Evolutionary conservation across 257 asterid genomes (phyloP), one percentile per base, ranked within the genome.

Genomic region (Marsdenia floribunda): DNA sequence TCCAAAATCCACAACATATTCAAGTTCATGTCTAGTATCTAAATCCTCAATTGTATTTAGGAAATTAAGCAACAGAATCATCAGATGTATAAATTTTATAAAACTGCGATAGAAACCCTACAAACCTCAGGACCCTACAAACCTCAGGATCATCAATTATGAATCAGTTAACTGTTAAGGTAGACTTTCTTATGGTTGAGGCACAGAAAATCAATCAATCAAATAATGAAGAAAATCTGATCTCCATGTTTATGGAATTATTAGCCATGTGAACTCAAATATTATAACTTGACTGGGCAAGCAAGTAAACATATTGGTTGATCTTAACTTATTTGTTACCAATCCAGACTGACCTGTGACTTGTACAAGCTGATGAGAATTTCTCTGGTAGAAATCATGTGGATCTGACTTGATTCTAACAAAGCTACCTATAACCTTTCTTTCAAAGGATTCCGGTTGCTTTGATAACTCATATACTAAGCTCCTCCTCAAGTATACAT

Each of bases 361-460:
- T 86, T 84, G 95, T 84, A 87, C 80, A 67, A 92, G 97, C 78
- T 86, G 89, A 83, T 81, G 78, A 73, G 83, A 73, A 76, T 69
- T 71, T 81, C 72, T 86, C 49, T 83, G 81, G 68, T 12, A 68
- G 74, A 24, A 71, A 79, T 82, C 93, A 76, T 81, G 18, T 63
- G 87, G 87, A 77, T 88, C 84, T 5, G 88, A 73, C 80, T 84
- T 92, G 70, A 83, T 83, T 52, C 91, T 83, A 60, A 89, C 90
- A 70, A 89, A 89, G 78, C 91, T 84, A 80, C 98, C 99, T 14
- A 69, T 73, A 49, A 92, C 90, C 80, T 95, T 95, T 73, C 87
- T 79, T 81, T 84, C 88, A 77, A 89, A 84, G 60, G 87, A 76
- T 77, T 87, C 87, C 12, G 89, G 93, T 70, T 86, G 82, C 85